Percentiles rank a stretch among this genome's conserved stretches.
phyloP scores from a whole-genome alignment of 2,329 filamentous ascomycete species.

The Penicillium sp. region DNA sequence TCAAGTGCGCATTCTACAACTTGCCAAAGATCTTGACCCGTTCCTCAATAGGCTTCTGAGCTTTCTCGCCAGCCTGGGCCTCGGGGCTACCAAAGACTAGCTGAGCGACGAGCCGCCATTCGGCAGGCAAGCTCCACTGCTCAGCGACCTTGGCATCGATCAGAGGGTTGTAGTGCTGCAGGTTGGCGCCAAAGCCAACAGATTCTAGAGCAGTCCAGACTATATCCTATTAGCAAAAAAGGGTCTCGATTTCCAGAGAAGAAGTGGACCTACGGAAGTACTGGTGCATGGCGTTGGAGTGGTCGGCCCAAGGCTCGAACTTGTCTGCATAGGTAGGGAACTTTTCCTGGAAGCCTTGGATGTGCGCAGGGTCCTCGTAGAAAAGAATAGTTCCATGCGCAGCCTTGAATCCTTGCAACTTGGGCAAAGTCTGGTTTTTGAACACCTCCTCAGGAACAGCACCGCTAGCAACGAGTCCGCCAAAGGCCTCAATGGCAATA shows the following conservation, averaged over 20 bases:
- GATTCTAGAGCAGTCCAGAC: constrained; percentile 80
- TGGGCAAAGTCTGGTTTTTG: constrained; percentile 46
- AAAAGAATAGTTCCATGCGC: constrained; percentile 83
- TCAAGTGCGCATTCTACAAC: constrained; percentile 8
- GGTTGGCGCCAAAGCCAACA: constrained; percentile 81
- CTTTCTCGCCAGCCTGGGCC: constrained; percentile 61
- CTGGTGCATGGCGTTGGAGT: constrained; percentile 81
- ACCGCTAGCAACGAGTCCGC: constrained; percentile 63
- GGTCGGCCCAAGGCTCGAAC: constrained; percentile 73
- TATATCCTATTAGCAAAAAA: constrained; percentile 12
- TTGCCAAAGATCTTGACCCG: constrained; percentile 62
- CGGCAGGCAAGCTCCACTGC: constrained; percentile 67
- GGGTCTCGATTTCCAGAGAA: too few relatives aligned
- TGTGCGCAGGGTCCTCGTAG: constrained; percentile 72
- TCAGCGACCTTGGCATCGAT: constrained; percentile 69
- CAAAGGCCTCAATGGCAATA: constrained; percentile 62
- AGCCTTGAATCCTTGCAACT: constrained; percentile 61
- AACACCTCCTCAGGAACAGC: constrained; percentile 53
- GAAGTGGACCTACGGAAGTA: constrained; percentile 50
- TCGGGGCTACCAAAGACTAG: constrained; percentile 72
- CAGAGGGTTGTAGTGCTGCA: constrained; percentile 91
- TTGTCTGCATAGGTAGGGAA: constrained; percentile 74
- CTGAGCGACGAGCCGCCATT: constrained; percentile 78
- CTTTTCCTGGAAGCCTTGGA: constrained; percentile 65
- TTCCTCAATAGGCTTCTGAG: constrained; percentile 63